Conservation (phyloP, 768 basidiomycete genomes). For the Trametes meyenii region DNA sequence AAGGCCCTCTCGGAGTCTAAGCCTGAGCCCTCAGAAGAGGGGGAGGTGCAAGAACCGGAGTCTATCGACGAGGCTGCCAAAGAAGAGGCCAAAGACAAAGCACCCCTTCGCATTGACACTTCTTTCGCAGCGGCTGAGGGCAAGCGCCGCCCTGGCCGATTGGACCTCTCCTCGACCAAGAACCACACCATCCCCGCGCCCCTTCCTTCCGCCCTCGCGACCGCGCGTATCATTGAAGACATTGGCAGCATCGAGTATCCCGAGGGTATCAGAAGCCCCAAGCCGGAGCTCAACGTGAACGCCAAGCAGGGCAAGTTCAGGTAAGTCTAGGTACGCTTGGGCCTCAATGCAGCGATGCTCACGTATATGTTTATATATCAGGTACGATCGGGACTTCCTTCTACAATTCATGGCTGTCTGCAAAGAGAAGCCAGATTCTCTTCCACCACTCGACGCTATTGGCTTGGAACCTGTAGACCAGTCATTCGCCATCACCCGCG, state of each 20-base stretch:
- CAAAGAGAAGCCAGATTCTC: conserved; percentile 90
- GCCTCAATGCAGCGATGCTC: neutral
- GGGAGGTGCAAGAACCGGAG: conserved; percentile 45
- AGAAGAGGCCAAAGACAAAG: conserved; percentile 50
- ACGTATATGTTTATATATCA: conserved; percentile 41
- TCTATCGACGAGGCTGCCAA: conserved; percentile 40
- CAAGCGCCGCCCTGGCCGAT: conserved; percentile 68
- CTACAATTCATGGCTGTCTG: conserved; percentile 95
- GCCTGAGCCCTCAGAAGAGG: conserved; percentile 47
- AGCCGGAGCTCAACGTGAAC: conserved; percentile 80
- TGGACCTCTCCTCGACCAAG: conserved; percentile 65
- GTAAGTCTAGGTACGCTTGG: conserved; percentile 40
- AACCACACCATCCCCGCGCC: conserved; percentile 44
- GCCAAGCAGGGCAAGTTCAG: conserved; percentile 89
- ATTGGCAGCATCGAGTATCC: conserved; percentile 80
- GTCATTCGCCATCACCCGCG: conserved; percentile 54
- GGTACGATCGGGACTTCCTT: conserved; percentile 97
- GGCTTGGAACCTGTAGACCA: conserved; percentile 83
- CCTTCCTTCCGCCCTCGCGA: conserved; percentile 69
- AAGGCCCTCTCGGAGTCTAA: conserved; percentile 35
- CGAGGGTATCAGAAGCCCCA: conserved; percentile 79
- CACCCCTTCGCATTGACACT: conserved; percentile 68
- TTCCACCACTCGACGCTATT: conserved; percentile 88
- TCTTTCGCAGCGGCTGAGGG: conserved; percentile 45
- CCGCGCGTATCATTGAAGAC: conserved; percentile 86